Conservation (phyloP, 2,329 filamentous ascomycete species). For the Calycina herbarum region DNA sequence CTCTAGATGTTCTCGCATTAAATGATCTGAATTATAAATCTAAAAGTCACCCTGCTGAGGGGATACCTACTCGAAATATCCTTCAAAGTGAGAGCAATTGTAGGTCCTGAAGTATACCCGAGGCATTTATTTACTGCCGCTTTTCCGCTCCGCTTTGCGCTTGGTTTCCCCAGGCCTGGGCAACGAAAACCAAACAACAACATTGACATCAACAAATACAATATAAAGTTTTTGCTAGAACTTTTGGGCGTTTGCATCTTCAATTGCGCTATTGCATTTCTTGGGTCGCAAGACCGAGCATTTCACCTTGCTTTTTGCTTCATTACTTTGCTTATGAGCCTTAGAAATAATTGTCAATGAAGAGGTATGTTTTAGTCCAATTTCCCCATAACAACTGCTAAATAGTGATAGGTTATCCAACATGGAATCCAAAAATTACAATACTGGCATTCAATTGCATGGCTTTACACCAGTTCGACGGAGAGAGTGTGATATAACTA, state of each 20-base stretch:
- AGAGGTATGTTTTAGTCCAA: conserved; percentile 6
- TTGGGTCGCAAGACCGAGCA: not conserved
- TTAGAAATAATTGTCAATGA: conserved; percentile 14
- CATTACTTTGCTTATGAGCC: conserved; percentile 6
- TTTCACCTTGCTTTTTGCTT: conserved; percentile 8
- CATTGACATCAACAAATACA: conserved; percentile 3
- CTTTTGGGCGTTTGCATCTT: conserved; percentile 6
- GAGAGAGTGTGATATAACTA: conserved; percentile 27
- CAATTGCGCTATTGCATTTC: not conserved
- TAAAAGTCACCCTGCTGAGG: too few relatives aligned
- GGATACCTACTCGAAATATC: too few relatives aligned
- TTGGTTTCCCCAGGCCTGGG: not conserved
- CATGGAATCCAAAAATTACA: conserved; percentile 13
- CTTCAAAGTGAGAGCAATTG: too few relatives aligned
- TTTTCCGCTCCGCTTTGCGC: not conserved
- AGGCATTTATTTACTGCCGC: not conserved
- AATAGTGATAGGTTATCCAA: conserved; percentile 11
- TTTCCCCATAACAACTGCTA: conserved; percentile 3
- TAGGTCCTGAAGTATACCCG: too few relatives aligned
- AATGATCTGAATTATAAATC: too few relatives aligned
- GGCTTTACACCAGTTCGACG: conserved; percentile 35
- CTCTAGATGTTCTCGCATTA: too few relatives aligned
- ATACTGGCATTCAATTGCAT: conserved; percentile 15
- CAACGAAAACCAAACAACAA: not conserved
- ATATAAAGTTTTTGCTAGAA: not conserved